Base-by-base conservation (phyloP, 129 eudicot genomes). In the Lactuca sativa region DNA sequence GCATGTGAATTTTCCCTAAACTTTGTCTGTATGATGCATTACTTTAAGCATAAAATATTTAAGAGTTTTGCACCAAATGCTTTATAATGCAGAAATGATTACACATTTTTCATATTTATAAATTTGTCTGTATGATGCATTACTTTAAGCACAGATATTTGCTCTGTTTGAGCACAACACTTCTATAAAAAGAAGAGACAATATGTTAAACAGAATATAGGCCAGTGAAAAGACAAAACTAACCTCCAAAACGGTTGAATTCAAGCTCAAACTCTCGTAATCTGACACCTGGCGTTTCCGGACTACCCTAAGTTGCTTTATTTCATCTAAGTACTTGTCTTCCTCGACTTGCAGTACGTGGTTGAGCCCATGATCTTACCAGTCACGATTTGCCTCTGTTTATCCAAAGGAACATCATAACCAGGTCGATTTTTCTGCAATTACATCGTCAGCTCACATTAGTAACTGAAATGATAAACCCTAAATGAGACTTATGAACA, bases 221-320 rank as follows among this genome's bases (percentile, higher is more conserved):
- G 52, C 11, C 3, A 11, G 11, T 44, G 12, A 47, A 43, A 55
- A 57, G 21, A 33, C 9, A 37, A 77, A 68, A 44, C 86, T 67
- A 60, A 85, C 90, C 85, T 85, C 90, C 66, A 85, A 81, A 60
- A 71, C 84, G 37, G 70, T 17, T 30, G 77, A 76, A n/a, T 64
- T 86, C 14, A 41, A 6, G 31, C 75, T 68, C 64, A 83, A 52
- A 47, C 7, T 70, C 57, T 71, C 74, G 14, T 71, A 60, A 54
- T 71, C 79, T 3, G 76, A 67, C 41, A 74, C 61, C n/a, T 81
- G 82, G 0, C 76, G 74, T 4, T 86, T 86, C 1, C 92, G 81
- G 2, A 83, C 92, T 41, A 81, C 92, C 49, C 82, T 68, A 13
- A 75, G 84, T 76, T 78, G 88, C n/a, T 86, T 82, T 64, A 86